Evolutionary conservation across 495 filamentous ascomycete species (phyloP), one percentile per base, ranked within the genome.

Genomic region (Lepraria neglecta): DNA sequence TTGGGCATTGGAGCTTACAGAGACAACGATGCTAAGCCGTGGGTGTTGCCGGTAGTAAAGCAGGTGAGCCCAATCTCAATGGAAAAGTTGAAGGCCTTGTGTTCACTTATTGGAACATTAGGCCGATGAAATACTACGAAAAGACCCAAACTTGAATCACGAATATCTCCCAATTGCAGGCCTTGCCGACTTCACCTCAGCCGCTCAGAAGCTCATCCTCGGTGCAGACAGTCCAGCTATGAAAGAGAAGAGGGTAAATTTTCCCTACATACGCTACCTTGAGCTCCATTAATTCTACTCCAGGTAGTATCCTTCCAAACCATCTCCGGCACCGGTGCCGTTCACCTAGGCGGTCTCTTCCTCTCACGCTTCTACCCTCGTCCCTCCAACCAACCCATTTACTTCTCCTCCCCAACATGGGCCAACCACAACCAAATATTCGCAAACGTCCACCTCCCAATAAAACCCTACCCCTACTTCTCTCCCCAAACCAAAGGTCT

Each of bases 391-490:
- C 86, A 87, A 69, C 77, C 82, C 60, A 81, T 95, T 74, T 95
- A 96, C 77, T 80, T 97, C 74, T 95, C 90, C 69, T 86, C 86
- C 68, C 94, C 94, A 58, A 99, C 94, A 51, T 99, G 94, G 94
- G 89, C 87, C 60, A 99, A 99, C 76, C 94, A 99, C 83, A 83
- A 92, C 79, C 94, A 99, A 73, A 96, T 99, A 78, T 96, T 99
- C 80, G 81, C 79, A 70, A 99, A 99, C 73, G 91, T 97, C 71
- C 76, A 80, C 69, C 77, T 97, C 31, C 78, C 84, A 12, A 83
- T 89, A 66, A 84, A 85, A 56, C 80, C 80, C 63, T 99, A 99
- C 78, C 95, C 94, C 14, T 99, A 99, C 80, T 99, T 96, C 79
- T 82, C 83, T 65, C 77, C 85, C 67, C 63, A 87, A 68, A 97